phyloP scores from a whole-genome alignment of 257 asterid genomes.

The Nemophila menziesii region DNA sequence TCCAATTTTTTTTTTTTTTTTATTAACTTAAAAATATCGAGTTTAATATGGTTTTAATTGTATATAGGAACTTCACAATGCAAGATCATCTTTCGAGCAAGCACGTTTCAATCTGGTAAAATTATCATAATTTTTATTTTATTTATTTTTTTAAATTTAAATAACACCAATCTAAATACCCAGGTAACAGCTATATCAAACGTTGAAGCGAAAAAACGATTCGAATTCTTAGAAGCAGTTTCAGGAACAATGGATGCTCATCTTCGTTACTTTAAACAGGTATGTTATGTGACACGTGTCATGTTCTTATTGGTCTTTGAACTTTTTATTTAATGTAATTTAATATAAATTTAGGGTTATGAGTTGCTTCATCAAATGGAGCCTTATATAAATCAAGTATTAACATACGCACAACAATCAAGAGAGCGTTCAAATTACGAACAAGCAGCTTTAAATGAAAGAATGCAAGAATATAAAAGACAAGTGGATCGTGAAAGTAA shows the following conservation, averaged over 20 bases:
- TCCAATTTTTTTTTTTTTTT: too few relatives aligned
- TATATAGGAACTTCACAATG: slow-evolving; percentile 84
- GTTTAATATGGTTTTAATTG: slow-evolving; percentile 16
- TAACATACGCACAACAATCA: slow-evolving; percentile 93
- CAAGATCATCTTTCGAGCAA: slow-evolving; percentile 89
- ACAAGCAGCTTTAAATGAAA: slow-evolving; percentile 94
- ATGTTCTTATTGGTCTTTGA: slow-evolving; percentile 8
- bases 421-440: slow-evolving; percentile 90
- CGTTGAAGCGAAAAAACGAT: slow-evolving; percentile 94
- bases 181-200: slow-evolving; percentile 88
- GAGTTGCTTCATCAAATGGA: slow-evolving; percentile 99
- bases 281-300: slow-evolving; percentile 11
- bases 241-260: slow-evolving; percentile 99
- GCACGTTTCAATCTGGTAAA: slow-evolving; percentile 90
- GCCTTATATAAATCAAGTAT: slow-evolving; percentile 97
- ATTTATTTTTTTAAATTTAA: slow-evolving; percentile 3
- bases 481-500: slow-evolving; percentile 92
- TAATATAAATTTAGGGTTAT: slow-evolving; percentile 59
- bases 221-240: slow-evolving; percentile 94
- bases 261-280: slow-evolving; percentile 98
- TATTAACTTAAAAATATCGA: too few relatives aligned
- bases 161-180: slow-evolving; percentile 7
- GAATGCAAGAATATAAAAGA: slow-evolving; percentile 95
- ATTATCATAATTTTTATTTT: slow-evolving; percentile 2
- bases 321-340: slow-evolving; percentile 12